Conservation (phyloP, 352 stramenopile genomes). For the Phytophthora meadii region DNA sequence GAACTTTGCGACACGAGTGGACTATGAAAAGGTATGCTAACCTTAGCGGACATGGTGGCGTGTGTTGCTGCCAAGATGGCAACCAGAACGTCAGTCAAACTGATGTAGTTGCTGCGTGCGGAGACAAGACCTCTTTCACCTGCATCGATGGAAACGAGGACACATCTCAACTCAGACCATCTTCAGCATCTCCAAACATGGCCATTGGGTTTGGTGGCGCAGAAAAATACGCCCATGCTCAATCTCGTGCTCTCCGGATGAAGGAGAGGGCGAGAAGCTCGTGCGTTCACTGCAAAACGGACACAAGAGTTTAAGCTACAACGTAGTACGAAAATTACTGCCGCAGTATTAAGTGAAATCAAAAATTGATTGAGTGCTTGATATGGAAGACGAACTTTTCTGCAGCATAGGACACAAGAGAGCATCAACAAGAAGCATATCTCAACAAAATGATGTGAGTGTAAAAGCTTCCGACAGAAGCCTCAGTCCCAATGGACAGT, state of each 20-base stretch:
- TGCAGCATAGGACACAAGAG: too few relatives aligned
- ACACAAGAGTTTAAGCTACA: conserved; percentile 19
- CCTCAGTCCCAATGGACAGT: conserved; percentile 32
- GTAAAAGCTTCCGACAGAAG: conserved; percentile 60
- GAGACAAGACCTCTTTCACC: background rate
- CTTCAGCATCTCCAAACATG: background rate
- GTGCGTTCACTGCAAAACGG: conserved; percentile 6
- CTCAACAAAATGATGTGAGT: background rate
- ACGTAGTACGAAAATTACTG: conserved; percentile 5
- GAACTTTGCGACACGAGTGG: background rate
- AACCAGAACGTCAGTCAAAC: conserved; percentile 2
- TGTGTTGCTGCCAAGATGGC: conserved; percentile 5
- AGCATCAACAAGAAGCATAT: too few relatives aligned
- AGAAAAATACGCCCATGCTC: conserved; percentile 22
- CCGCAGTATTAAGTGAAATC: conserved; percentile 16
- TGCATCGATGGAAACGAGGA: background rate
- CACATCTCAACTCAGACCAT: background rate
- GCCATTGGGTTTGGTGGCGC: conserved; percentile 7
- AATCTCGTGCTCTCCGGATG: conserved; percentile 21
- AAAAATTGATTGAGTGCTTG: conserved; percentile 5
- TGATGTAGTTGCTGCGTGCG: background rate
- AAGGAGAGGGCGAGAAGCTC: conserved; percentile 21
- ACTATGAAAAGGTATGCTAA: background rate
- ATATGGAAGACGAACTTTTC: background rate
- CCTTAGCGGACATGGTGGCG: background rate